These are phyloP conservation scores for Penicillium polonicum DNA, from an alignment of 2,329 filamentous ascomycete species.

Conservation along the genomic window DNA sequence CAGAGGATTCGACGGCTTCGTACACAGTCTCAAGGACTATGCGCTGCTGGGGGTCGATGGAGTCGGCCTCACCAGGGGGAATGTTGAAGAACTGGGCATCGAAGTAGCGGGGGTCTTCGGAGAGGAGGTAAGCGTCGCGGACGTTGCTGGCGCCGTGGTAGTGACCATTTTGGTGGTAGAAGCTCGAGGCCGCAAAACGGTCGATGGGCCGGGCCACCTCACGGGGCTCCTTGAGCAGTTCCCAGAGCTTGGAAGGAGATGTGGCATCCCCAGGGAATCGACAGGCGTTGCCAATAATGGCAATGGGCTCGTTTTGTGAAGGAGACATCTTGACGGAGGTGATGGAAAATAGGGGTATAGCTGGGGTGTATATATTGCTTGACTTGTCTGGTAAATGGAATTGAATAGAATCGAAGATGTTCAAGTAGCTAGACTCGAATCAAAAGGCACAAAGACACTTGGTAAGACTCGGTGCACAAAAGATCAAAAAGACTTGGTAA, in stretches of 20 bases:
- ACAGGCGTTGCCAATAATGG: background rate
- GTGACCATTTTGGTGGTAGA: background rate
- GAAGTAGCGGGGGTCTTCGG: background rate
- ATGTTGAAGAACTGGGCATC: background rate
- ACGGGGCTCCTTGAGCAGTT: background rate
- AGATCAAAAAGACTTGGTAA: no score
- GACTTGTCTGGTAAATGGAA: background rate
- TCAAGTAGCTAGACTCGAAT: background rate
- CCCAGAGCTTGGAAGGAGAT: background rate
- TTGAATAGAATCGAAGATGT: background rate
- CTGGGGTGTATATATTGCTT: background rate
- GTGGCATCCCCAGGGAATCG: background rate
- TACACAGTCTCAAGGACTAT: background rate
- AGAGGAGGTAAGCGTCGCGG: background rate
- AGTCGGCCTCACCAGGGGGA: background rate
- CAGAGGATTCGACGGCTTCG: background rate
- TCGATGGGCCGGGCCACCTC: background rate
- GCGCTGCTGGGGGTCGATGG: background rate
- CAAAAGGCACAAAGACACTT: background rate
- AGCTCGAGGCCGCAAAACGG: background rate
- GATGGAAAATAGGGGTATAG: background rate
- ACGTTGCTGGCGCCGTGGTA: background rate
- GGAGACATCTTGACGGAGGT: background rate
- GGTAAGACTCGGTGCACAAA: background rate
- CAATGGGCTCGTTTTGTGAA: background rate